Base-by-base conservation (phyloP, 306 rosid genomes). In the Arachis stenosperma region DNA sequence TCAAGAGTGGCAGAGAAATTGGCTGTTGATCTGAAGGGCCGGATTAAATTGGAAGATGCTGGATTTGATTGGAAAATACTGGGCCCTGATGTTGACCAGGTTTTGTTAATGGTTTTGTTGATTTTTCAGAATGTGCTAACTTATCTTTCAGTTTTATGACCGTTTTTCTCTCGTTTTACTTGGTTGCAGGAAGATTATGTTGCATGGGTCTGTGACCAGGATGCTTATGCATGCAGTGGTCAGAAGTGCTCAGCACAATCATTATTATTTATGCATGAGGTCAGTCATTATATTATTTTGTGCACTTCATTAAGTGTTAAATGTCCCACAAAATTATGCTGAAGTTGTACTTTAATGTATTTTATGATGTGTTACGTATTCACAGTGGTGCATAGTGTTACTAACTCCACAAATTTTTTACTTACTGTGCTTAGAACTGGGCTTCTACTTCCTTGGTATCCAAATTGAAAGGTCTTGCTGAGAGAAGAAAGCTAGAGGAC, bases 201-300 rank as follows among this genome's bases (percentile, higher is more conserved):
- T 50, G 96, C 96, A 2, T 94, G 97, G 97, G 96, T 94, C 56
- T 94, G 97, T 78, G 98, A 94, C 79, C 98, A 94, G 83, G 98
- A 94, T 89, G 98, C 98, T 65, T 94, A 91, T 30, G 98, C 98
- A 56, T 89, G 98, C 76, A 94, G 97, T 53, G 98, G 98, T 70
- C 98, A 94, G 84, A 94, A 94, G 86, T 94, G 98, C 87, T 94
- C 98, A 0, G 98, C 98, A 36, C 96, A 91, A 53, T 94, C 97
- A 33, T 82, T 94, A 75, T 70, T 94, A 59, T 89, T 94, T 79
- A 85, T 94, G 84, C 98, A 94, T 27, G 97, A 94, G 98, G 98
- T 93, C 72, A 67, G 90, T 41, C 62, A 65, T 66, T 69, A 56
- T 69, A 56, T 36, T 8, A 17, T 61, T 84, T 61, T 42, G 59